Evolutionary conservation across 441 rosid species (phyloP), one percentile per base, ranked within the genome.

Genomic region (Sinapis alba): DNA sequence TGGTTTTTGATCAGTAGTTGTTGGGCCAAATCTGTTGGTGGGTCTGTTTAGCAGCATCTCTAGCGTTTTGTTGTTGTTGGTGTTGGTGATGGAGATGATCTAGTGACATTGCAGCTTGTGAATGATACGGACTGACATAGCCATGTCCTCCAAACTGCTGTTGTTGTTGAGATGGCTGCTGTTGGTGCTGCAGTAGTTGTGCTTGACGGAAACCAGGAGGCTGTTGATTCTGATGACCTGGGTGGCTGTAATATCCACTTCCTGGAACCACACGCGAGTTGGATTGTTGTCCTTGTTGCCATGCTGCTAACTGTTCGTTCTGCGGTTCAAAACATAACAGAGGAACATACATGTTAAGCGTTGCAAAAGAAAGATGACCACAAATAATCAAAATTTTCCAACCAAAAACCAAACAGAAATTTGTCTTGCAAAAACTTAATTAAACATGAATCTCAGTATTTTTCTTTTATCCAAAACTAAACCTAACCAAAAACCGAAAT

Each of bases 141-240:
- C 94, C 90, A 32, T 75, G 89, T 7, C 82, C 81, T 43, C 96
- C 92, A 36, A 84, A 87, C 57, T 89, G 97, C 80, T 73, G 78
- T 18, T 74, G 76, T 15, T 87, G 53, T 47, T 47, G 53, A 51
- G 69, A 61, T 3, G 69, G 13, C 7, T 68, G 74, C 21, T 47
- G 72, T 20, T 19, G 93, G 23, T 20, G 93, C 23, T 21, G 93
- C 83, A 15, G 86, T 87, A 56, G 98, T 68, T 91, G 99, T n/a
- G 84, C 89, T 85, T 94, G 98, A 43, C 97, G 86, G 71, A 85
- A 85, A 36, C 86, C 90, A 19, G 80, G 87, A 60, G 90, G 87
- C 77, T 91, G 98, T 78, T 95, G 99, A 80, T 83, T 89, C 81
- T 91, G 99, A 65, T 88, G 98, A 56, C 97, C 91, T 69, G 90